Evolutionary conservation across 2,329 filamentous ascomycete species (phyloP), one percentile per base, ranked within the genome.

Genomic region (Trichoderma pleuroti): DNA sequence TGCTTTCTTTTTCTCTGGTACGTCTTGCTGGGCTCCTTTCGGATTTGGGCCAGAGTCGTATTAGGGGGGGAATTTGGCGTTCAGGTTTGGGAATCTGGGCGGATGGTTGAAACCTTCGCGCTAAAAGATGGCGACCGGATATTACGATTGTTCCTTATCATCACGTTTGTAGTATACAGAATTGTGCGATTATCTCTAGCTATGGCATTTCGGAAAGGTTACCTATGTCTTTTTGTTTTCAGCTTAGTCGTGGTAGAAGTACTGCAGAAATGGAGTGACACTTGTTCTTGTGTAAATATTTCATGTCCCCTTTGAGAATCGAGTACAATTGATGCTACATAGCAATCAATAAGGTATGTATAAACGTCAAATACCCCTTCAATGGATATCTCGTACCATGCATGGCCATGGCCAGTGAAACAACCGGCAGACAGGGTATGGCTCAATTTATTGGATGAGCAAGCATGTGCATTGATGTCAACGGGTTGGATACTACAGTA

Each of bases 51-150:
- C 59, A 60, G 57, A 63, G 57, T 64, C 64, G 57, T 68, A 54
- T 46, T 9, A 46, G 49, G 12, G 64, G 56, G 46, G 46, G 34
- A 57, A 64, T 24, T 21, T 72, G 77, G 77, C 77, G 77, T 79
- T 77, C 73, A 69, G 77, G 73, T 61, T 71, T 72, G 73, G 75
- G 73, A 75, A 74, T 72, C 70, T 73, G 46, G 70, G 75, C 77
- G 78, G 78, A 78, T 72, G 76, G 76, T 73, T 76, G 72, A 77
- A 74, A 73, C 74, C 73, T 76, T 76, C 74, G 77, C 75, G 68
- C 66, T 68, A 73, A 78, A 76, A 78, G 75, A 78, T 72, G 78
- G 75, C 73, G 73, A 77, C 57, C 72, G 76, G 74, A 74, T 76
- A 72, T 73, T 76, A 74, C 74, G 66, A 70, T 59, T 69, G 24